Evolutionary conservation across 2,329 filamentous ascomycete species (phyloP).

Genomic region (Hysterium pulicare): DNA sequence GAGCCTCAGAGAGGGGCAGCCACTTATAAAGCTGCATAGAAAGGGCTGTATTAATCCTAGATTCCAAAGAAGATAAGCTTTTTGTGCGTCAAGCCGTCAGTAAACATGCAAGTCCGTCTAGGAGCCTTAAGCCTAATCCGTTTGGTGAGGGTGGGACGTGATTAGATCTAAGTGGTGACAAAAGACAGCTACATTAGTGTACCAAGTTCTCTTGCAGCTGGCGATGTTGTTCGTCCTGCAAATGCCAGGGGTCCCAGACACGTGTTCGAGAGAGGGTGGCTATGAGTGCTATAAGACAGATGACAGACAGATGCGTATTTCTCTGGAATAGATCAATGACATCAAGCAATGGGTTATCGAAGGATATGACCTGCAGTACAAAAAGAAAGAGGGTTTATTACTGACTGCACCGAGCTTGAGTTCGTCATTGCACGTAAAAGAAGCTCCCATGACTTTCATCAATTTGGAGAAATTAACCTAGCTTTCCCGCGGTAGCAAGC

Average conservation of each 20-base stretch:
- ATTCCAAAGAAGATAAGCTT: slow-evolving; percentile 11
- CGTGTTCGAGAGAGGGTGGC: slow-evolving; percentile 12
- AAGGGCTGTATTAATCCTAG: slow-evolving; percentile 4
- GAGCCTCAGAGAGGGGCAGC: slow-evolving; percentile 1
- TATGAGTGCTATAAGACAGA: neutral
- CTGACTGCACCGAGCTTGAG: no score
- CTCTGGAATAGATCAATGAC: no score
- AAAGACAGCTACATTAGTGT: slow-evolving; percentile 4
- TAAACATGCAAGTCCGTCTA: slow-evolving; percentile 5
- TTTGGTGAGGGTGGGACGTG: slow-evolving; percentile 23
- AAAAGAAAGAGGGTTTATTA: no score
- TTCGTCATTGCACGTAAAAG: no score
- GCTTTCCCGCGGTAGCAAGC: no score
- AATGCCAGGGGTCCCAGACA: slow-evolving; percentile 11
- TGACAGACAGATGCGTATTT: no score
- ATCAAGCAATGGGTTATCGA: no score
- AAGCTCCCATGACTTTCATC: no score
- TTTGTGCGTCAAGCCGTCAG: slow-evolving; percentile 6
- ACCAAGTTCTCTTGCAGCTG: neutral
- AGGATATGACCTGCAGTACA: no score
- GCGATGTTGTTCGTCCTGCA: slow-evolving; percentile 3
- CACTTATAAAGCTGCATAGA: slow-evolving; percentile 9
- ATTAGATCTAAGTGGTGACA: slow-evolving; percentile 20
- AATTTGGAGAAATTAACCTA: no score
- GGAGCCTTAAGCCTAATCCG: slow-evolving; percentile 11